phyloP scores from a whole-genome alignment of 768 basidiomycete species.

The Saitozyma sp. region DNA sequence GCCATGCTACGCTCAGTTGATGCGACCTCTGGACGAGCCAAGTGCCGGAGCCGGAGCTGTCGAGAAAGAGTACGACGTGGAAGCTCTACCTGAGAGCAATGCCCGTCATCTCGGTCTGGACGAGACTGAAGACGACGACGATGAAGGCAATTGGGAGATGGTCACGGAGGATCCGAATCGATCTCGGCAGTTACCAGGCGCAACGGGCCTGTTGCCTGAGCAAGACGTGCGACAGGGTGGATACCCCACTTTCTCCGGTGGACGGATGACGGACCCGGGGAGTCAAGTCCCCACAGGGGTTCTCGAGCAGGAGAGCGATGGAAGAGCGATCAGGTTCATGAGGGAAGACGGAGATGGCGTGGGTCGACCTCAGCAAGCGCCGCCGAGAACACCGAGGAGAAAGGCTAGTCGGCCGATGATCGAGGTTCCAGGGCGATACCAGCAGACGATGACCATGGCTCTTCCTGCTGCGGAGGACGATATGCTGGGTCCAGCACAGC shows the following conservation, averaged over 20 bases:
- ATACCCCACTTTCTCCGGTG: conserved; percentile 41
- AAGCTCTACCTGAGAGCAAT: conserved; percentile 12
- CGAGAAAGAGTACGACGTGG: neutral
- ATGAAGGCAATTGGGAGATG: conserved; percentile 2
- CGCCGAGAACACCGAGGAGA: neutral
- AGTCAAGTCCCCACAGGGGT: conserved; percentile 33
- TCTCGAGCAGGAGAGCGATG: conserved; percentile 22
- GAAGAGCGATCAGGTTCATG: conserved; percentile 18
- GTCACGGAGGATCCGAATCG: neutral
- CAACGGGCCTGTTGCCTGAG: conserved; percentile 6
- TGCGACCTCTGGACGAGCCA: neutral
- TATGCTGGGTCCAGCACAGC: neutral
- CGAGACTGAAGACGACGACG: conserved; percentile 9
- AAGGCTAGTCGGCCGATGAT: neutral
- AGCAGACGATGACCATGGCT: neutral
- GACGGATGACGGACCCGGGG: conserved; percentile 24
- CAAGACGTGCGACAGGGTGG: conserved; percentile 36
- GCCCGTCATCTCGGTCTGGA: conserved; percentile 22
- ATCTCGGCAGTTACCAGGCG: conserved; percentile 1
- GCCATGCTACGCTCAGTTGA: conserved; percentile 21
- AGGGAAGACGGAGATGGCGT: conserved; percentile 10
- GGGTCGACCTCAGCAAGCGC: neutral
- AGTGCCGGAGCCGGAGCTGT: neutral
- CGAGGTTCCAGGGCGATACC: neutral
- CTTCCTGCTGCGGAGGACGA: neutral